Evolutionary conservation across 78 protist species (phyloP), one percentile per base, ranked within the genome.

Genomic region (Cyanophora paradoxa): DNA sequence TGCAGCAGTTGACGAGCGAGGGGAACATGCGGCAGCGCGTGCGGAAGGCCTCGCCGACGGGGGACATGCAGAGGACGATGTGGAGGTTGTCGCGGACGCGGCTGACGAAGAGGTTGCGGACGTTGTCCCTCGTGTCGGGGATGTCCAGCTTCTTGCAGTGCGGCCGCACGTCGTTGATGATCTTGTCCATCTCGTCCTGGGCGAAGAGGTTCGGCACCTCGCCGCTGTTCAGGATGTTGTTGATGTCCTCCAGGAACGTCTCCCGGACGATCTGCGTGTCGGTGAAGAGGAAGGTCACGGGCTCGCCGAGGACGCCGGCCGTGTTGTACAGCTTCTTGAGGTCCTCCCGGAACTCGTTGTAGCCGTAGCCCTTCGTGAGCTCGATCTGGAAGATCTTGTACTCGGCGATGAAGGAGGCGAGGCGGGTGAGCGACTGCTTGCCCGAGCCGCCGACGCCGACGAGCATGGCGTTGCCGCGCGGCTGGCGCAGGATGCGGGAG

Each of bases 241-340:
- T 88, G 78, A 88, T 81, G 77, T 84, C 89, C 68, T 88, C 92
- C 31, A 88, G 34, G 64, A 88, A 88, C 26, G 74, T 10, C 79
- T 87, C 91, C 26, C 37, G 34, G 24, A 79, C 79, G 36, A 86
- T 67, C 74, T 86, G 91, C 31, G 81, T 59, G 56, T 86, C 91
- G 19, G 87, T 50, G 24, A 86, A 73, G 57, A 82, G 59, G 71
- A 86, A 82, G 26, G 79, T 87, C 22, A 75, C 66, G 4, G 82
- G 76, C 61, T 74, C 59, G 46, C 42, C 39, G 41, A 83, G 81
- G 56, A 62, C 72, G 34, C 92, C 92, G 1, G 89, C 74, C 22
- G 37, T 30, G 22, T 30, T 10, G 61, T 63, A 88, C 48, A 79
- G 34, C 72, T 57, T 52, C 48, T 78, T 73, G 28, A 88, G 61